phyloP scores from a whole-genome alignment of 352 stramenopile species.

The Saprolegnia parasitica region DNA sequence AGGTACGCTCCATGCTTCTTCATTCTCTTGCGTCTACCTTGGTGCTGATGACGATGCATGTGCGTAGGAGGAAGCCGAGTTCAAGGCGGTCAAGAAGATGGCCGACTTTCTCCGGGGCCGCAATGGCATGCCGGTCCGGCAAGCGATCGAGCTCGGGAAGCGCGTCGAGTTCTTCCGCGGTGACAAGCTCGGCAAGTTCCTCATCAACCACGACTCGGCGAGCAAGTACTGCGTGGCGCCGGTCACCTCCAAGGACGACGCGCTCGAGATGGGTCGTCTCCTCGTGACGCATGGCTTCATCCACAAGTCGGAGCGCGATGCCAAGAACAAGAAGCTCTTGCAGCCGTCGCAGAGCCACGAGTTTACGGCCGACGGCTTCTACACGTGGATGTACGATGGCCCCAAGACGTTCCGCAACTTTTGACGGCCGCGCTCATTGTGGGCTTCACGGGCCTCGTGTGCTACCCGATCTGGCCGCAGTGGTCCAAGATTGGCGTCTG shows the following conservation, averaged over 20 bases:
- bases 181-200: constrained; percentile 83
- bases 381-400: constrained; percentile 99
- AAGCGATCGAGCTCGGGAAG: constrained; percentile 88
- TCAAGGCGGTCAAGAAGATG: constrained; percentile 56
- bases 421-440: constrained; percentile 96
- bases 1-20: constrained; percentile 3
- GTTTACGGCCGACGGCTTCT: constrained; percentile 95
- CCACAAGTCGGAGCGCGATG: constrained; percentile 80
- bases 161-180: constrained; percentile 90
- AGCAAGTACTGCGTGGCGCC: constrained; percentile 85
- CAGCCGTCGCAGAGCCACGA: constrained; percentile 80
- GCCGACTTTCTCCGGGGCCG: constrained; percentile 74
- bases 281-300: constrained; percentile 81
- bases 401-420: constrained; percentile 97
- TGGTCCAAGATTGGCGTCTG: constrained; percentile 97
- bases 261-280: constrained; percentile 59
- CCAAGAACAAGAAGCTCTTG: constrained; percentile 84
- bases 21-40: background rate
- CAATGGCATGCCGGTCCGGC: constrained; percentile 83
- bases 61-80: constrained; percentile 25
- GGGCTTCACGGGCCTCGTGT: constrained; percentile 95
- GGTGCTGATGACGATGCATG: background rate
- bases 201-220: constrained; percentile 64
- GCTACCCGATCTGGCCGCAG: constrained; percentile 99
- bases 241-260: constrained; percentile 66